Conservation (phyloP, 352 stramenopile genomes). For the Phytophthora aleatoria region DNA sequence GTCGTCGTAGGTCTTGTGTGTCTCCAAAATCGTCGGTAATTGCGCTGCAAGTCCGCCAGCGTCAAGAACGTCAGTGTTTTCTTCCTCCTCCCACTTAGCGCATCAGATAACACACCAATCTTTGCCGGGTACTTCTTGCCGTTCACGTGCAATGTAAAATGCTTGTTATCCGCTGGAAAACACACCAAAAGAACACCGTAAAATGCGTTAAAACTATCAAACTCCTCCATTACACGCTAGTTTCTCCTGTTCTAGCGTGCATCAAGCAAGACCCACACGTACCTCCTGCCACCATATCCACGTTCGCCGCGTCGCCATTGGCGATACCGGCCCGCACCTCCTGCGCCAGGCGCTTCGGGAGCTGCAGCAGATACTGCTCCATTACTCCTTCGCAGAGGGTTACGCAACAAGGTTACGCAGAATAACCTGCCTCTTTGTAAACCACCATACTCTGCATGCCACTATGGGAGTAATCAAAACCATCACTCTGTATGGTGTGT, state of each 20-base stretch:
- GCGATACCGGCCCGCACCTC: conserved; percentile 74
- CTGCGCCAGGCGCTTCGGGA: conserved; percentile 80
- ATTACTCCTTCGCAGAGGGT: conserved; percentile 34
- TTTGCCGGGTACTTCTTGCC: conserved; percentile 80
- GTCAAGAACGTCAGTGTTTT: conserved; percentile 5
- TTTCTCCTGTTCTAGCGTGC: conserved; percentile 10
- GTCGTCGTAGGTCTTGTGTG: conserved; percentile 90
- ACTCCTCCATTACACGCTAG: not conserved
- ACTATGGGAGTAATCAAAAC: conserved; percentile 7
- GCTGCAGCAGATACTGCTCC: conserved; percentile 89
- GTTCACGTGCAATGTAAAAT: conserved; percentile 82
- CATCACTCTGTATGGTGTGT: conserved; percentile 18
- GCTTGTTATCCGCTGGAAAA: conserved; percentile 80
- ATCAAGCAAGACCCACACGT: not conserved
- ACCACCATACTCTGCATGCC: too few relatives aligned
- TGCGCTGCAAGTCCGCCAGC: conserved; percentile 51
- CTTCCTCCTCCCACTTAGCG: not conserved
- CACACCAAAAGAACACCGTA: conserved; percentile 1
- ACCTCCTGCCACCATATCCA: conserved; percentile 84
- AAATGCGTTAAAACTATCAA: conserved; percentile 4
- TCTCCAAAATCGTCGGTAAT: conserved; percentile 85
- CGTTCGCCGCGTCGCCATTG: conserved; percentile 57
- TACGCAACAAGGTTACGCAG: conserved; percentile 1
- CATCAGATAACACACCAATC: conserved; percentile 65
- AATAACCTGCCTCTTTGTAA: not conserved